A percentile compares a stretch with the other conserved stretches of the same genome.
Conservation (phyloP, 2,329 filamentous ascomycete species). For the Fusarium transvaalense region DNA sequence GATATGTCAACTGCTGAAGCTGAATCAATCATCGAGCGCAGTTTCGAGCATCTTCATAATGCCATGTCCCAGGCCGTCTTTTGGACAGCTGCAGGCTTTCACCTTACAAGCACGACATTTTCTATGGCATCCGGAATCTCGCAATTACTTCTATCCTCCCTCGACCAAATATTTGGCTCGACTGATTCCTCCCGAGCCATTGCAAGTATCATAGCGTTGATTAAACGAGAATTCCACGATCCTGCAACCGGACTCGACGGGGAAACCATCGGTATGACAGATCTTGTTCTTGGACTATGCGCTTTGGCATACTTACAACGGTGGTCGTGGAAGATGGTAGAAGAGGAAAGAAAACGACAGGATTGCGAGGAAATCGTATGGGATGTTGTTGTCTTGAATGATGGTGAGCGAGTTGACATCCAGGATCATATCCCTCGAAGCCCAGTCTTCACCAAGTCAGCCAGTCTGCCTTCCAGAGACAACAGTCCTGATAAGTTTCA, state of each 20-base stretch:
- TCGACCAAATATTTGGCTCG: constrained; percentile 75
- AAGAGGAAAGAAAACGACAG: constrained; percentile 62
- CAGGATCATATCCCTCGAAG: constrained; percentile 31
- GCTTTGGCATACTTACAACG: constrained; percentile 73
- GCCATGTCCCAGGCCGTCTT: constrained; percentile 71
- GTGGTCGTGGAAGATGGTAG: constrained; percentile 64
- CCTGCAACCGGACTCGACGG: constrained; percentile 70
- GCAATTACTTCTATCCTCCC: constrained; percentile 67
- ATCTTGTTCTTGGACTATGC: constrained; percentile 71
- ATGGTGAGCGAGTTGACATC: constrained; percentile 70
- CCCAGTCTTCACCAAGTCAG: constrained; percentile 10
- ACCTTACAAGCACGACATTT: constrained; percentile 67
- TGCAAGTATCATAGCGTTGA: constrained; percentile 73
- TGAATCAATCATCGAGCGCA: constrained; percentile 68
- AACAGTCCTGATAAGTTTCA: constrained; percentile 4
- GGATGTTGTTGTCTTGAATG: constrained; percentile 74
- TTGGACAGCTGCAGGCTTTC: constrained; percentile 71
- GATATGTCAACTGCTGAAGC: constrained; percentile 65
- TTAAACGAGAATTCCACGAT: constrained; percentile 73
- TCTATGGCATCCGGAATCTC: constrained; percentile 68
- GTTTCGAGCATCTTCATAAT: constrained; percentile 67
- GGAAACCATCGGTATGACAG: constrained; percentile 70
- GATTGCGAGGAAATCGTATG: constrained; percentile 70
- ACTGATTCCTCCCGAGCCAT: constrained; percentile 78
- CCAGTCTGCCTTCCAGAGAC: not conserved